Conservation (phyloP, 2,329 filamentous ascomycete species). For the Biscogniauxia marginata region DNA sequence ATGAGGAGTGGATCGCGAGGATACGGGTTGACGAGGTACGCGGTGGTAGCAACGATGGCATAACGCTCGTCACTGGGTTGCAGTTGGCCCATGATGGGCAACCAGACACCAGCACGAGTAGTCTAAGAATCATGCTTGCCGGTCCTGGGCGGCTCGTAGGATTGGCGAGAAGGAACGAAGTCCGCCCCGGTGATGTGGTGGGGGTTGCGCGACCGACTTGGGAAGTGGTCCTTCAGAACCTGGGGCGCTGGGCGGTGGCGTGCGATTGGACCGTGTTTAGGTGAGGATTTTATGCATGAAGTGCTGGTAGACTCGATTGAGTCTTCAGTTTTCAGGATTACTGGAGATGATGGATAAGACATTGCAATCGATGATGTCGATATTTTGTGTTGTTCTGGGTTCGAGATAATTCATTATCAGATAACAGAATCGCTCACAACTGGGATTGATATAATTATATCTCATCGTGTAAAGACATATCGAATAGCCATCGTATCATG, state of each 20-base stretch:
- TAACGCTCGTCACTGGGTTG: constrained; percentile 30
- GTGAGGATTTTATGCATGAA: constrained; percentile 8
- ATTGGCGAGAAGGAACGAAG: constrained; percentile 25
- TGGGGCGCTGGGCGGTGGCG: constrained; percentile 35
- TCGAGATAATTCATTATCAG: no score
- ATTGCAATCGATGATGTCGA: no score
- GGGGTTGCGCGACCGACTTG: constrained; percentile 37
- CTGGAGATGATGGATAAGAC: no score
- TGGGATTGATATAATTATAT: no score
- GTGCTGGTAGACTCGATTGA: no score
- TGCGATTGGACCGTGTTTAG: constrained; percentile 36
- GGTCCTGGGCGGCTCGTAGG: constrained; percentile 29
- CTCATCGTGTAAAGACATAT: no score
- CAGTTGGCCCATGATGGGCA: constrained; percentile 1
- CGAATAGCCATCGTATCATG: no score
- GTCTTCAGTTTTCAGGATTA: no score
- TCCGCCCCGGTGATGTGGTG: constrained; percentile 29
- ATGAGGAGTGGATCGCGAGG: constrained; percentile 8
- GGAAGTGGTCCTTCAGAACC: constrained; percentile 33
- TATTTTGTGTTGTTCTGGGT: no score
- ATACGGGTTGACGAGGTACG: constrained; percentile 24
- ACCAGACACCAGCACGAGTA: not conserved
- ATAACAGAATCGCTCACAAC: no score
- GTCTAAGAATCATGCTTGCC: constrained; percentile 25
- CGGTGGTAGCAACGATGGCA: constrained; percentile 12